Conservation (phyloP, 2,329 filamentous ascomycete genomes). For the Botrytis paeoniae region DNA sequence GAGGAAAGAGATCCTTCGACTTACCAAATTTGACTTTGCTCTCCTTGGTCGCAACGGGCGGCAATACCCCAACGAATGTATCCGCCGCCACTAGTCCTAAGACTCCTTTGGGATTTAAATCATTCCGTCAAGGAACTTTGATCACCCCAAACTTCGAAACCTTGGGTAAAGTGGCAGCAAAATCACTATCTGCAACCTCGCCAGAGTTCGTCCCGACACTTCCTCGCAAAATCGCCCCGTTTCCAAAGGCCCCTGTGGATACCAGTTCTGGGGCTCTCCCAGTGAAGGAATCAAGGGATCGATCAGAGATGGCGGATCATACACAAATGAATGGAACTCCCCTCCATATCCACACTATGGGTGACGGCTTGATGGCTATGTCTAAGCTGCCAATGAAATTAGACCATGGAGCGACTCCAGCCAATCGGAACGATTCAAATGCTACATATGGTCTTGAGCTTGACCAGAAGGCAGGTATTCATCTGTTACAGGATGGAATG, state of each 20-base stretch:
- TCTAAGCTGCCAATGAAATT: background rate
- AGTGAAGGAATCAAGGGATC: background rate
- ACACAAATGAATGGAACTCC: background rate
- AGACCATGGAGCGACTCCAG: background rate
- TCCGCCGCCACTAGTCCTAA: background rate
- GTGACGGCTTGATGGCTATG: background rate
- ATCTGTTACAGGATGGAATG: background rate
- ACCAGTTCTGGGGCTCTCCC: background rate
- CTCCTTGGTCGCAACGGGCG: background rate
- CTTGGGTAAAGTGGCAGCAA: background rate
- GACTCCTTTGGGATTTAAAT: constrained; percentile 12
- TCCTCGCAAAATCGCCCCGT: background rate
- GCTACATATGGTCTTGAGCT: background rate
- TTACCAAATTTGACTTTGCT: constrained; percentile 1
- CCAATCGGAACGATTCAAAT: background rate
- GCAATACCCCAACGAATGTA: background rate
- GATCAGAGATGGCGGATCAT: background rate
- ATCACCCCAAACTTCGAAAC: constrained; percentile 14
- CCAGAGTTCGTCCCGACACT: constrained; percentile 14
- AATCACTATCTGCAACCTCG: constrained; percentile 18
- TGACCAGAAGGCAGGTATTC: background rate
- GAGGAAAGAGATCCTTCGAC: constrained; percentile 1
- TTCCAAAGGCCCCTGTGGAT: background rate
- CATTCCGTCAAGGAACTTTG: constrained; percentile 15
- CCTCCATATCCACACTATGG: too few relatives aligned